Conservation (phyloP, 306 rosid species). For the Casuarina equisetifolia region DNA sequence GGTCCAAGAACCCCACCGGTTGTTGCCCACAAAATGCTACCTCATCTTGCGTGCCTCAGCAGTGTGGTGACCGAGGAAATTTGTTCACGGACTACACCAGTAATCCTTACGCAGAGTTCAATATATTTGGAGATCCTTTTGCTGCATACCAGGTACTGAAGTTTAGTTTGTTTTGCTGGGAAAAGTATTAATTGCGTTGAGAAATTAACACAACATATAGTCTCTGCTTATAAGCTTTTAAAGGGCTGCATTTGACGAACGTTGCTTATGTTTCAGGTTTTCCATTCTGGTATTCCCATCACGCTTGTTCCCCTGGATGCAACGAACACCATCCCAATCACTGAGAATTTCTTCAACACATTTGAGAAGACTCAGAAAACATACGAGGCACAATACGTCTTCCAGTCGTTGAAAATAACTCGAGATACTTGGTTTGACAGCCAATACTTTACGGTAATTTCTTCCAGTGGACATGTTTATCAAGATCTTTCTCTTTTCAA, state of each 20-base stretch:
- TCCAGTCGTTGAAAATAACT: conserved; percentile 76
- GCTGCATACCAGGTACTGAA: conserved; percentile 81
- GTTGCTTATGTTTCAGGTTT: conserved; percentile 46
- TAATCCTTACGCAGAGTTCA: conserved; percentile 90
- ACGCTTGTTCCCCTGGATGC: conserved; percentile 96
- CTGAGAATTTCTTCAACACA: conserved; percentile 52
- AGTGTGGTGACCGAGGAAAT: conserved; percentile 85
- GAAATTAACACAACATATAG: neutral
- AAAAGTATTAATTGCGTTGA: neutral
- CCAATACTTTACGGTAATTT: conserved; percentile 62
- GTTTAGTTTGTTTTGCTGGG: neutral
- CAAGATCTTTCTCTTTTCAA: neutral
- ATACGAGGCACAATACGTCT: conserved; percentile 73
- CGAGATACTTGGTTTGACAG: conserved; percentile 77
- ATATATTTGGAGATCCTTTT: conserved; percentile 86
- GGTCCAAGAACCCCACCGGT: conserved; percentile 78
- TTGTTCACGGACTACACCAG: conserved; percentile 66
- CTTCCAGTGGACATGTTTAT: neutral
- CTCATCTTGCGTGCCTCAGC: conserved; percentile 59
- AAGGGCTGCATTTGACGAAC: conserved; percentile 15
- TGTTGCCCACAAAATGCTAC: conserved; percentile 77
- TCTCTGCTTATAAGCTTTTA: neutral
- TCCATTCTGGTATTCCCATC: conserved; percentile 92
- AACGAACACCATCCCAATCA: conserved; percentile 79
- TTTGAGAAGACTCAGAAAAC: conserved; percentile 67